Evolutionary conservation across 2,329 filamentous ascomycete genomes (phyloP), one percentile per base, ranked within the genome.

Genomic region (Massarina eburnea): DNA sequence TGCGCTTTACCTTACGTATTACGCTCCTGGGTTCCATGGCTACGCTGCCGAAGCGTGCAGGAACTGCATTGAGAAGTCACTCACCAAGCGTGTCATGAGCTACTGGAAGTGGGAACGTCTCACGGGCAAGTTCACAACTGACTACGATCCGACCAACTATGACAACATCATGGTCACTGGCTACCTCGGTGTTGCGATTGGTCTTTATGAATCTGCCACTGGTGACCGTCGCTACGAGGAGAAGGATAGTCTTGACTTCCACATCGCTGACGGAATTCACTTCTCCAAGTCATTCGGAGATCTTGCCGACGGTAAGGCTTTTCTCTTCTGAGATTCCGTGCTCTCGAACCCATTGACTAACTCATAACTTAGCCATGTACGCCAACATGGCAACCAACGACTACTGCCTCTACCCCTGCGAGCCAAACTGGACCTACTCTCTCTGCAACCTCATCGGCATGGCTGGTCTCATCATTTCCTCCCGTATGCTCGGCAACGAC

Each of bases 101-200:
- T 55, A 43, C 40, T 58, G 55, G 52, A 48, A 52, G n/a, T 58
- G 54, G 52, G 52, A 58, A 32, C 39, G 30, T 9, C 18, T 57
- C 15, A 40, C 46, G 38, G 54, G 52, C 8, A 54, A 55, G 29
- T 55, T 55, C 39, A 55, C 39, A n/a, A 38, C 41, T 5, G 46
- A 57, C 18, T 57, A 50, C 44, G 54, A 55, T 18, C 52, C 54
- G 1, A 45, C 48, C 12, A 27, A 35, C 20, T 37, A 47, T 22
- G 52, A 54, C 21, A 54, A 57, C 39, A 55, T 57, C 30, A 58
- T 58, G 55, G 55, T 58, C 7, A 49, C 48, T 1, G 53, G 51
- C 0, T 58, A 56, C 26, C 38, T 54, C 1, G 29, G 48, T 2
- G 45, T 47, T 10, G 46, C 48, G 8, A 46, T 49, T 2, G 47